Base-by-base conservation (phyloP, 2,329 filamentous ascomycete species). In the Ascochyta rabiei region DNA sequence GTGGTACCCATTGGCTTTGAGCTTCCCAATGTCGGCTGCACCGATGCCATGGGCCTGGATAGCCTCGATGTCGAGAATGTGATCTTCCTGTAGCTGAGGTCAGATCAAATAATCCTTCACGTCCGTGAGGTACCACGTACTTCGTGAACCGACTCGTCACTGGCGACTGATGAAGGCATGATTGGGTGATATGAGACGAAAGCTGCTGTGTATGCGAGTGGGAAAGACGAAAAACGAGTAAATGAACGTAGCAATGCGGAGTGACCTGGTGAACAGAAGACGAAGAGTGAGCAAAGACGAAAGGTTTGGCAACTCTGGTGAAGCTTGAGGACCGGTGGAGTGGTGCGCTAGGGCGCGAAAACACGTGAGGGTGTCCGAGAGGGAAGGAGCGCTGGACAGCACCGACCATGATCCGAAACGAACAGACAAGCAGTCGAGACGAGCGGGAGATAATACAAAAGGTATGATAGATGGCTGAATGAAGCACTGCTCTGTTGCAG, bases 31-130 rank as follows among this genome's bases (percentile, higher is more conserved):
- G 67, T 89, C 87, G 2, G 84, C 80, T 28, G 83, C 84, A 50
- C 84, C 83, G 61, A 89, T 85, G 37, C 86, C 87, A 70, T 89
- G 86, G 30, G 83, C 80, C 71, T 88, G 86, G 28, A 89, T 84
- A 39, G 80, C 77, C 56, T 89, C 87, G 54, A 89, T 85, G 63
- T 89, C 86, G 50, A 88, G 77, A 59, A 89, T 88, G 71, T 82
- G 82, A 63, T 72, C 73, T 61, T 86, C 76, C 76, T 79, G 48
- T 26, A 8, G 16, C 18, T 24, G 9, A 28, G 6, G 19, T 56
- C 8, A 15, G 41, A 44, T 19, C 21, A 12, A 1, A 24, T 10
- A 1, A 6, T 15, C 10, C 0, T 15, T 39, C 15, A n/a, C 0
- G 7, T 10, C 1, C 24, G 16, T 24, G 4, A 26, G 9, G 8